These are phyloP conservation scores for Leccinum disarticulatum DNA, from an alignment of 768 basidiomycete species.

Conservation along the genomic window DNA sequence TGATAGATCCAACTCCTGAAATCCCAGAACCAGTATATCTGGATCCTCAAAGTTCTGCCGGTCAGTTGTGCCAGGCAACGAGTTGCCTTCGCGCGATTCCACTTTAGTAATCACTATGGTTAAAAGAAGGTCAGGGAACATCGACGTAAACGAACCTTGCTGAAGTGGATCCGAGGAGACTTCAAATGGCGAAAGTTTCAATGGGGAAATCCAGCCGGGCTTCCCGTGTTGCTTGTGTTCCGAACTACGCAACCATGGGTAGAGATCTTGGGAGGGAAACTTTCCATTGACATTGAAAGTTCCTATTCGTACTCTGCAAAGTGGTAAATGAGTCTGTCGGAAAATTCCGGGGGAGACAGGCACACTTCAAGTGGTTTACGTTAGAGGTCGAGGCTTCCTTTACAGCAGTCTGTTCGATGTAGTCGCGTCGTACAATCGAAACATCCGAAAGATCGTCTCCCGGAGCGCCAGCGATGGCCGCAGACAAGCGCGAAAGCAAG, in stretches of 20 bases:
- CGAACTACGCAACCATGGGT: conserved; percentile 55
- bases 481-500: conserved; percentile 55
- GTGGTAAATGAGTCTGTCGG: background rate
- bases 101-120: background rate
- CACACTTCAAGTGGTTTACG: conserved; percentile 27
- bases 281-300: conserved; percentile 88
- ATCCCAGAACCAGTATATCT: conserved; percentile 72
- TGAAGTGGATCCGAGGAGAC: conserved; percentile 23
- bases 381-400: conserved; percentile 26
- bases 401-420: conserved; percentile 51
- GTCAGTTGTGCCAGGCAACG: conserved; percentile 9
- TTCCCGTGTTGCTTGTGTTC: background rate
- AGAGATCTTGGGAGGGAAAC: conserved; percentile 68
- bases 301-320: conserved; percentile 60
- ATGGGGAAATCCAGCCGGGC: conserved; percentile 34
- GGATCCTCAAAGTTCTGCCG: conserved; percentile 41
- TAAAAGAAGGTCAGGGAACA: background rate
- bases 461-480: conserved; percentile 58
- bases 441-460: conserved; percentile 64
- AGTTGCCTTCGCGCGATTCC: conserved; percentile 11
- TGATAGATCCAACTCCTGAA: conserved; percentile 80
- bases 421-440: conserved; percentile 58
- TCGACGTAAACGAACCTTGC: conserved; percentile 16
- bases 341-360: background rate
- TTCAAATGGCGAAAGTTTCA: conserved; percentile 39